Evolutionary conservation across 1,284 basidiomycete species (phyloP).

Genomic region (Leccinum griseonigrum): DNA sequence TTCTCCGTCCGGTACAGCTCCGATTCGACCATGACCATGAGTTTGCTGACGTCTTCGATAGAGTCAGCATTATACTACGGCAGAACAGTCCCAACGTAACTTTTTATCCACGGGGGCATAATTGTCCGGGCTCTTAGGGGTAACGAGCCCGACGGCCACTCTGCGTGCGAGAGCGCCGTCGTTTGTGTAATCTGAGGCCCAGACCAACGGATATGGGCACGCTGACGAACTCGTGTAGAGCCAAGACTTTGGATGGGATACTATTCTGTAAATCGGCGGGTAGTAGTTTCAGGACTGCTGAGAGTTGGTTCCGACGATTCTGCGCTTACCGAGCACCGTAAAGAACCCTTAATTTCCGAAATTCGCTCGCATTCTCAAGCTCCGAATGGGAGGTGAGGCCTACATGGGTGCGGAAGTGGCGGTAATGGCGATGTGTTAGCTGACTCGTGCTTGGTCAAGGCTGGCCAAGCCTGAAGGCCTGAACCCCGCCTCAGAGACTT

Average conservation of each 20-base stretch:
- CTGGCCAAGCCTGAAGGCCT: too few species aligned
- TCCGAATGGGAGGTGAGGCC: too few species aligned
- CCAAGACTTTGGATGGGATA: constrained; percentile 1
- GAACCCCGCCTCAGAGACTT: too few species aligned
- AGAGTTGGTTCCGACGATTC: background rate
- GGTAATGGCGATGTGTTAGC: too few species aligned
- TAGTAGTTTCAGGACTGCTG: background rate
- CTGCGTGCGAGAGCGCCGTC: constrained; percentile 36
- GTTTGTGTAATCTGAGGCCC: constrained; percentile 49
- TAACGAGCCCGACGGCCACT: constrained; percentile 45
- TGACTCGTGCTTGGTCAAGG: too few species aligned
- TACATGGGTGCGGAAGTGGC: too few species aligned
- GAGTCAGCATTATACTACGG: constrained; percentile 48
- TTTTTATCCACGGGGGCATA: constrained; percentile 34
- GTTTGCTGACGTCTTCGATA: constrained; percentile 43
- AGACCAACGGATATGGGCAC: constrained; percentile 36
- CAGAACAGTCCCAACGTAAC: constrained; percentile 48
- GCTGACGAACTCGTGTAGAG: background rate
- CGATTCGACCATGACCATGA: constrained; percentile 38
- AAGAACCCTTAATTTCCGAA: background rate
- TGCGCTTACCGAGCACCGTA: background rate
- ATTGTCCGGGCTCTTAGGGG: constrained; percentile 38
- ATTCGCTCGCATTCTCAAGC: too few species aligned
- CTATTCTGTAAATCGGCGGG: background rate
- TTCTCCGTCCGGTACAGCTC: constrained; percentile 55